phyloP scores from a whole-genome alignment of 2,329 filamentous ascomycete species.

The Botrytis porri region DNA sequence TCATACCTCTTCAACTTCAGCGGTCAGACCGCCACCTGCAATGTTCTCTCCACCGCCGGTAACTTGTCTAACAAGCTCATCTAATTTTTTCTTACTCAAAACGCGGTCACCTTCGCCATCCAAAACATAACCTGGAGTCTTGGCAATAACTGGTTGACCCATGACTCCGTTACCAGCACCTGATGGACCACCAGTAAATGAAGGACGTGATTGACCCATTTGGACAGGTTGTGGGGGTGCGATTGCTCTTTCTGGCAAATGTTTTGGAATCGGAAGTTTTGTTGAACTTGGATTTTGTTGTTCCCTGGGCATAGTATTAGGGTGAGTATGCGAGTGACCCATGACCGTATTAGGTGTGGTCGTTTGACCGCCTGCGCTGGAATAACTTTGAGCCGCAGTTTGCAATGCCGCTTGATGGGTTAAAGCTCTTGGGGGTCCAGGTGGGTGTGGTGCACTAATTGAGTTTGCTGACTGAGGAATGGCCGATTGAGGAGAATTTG shows the following conservation, averaged over 20 bases:
- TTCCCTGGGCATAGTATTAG: constrained; percentile 30
- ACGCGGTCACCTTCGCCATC: constrained; percentile 91
- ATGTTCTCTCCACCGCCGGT: constrained; percentile 74
- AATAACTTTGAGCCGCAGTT: constrained; percentile 38
- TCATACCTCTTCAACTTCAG: constrained; percentile 91
- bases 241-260: constrained; percentile 64
- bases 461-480: constrained; percentile 35
- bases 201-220: constrained; percentile 74
- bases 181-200: constrained; percentile 71
- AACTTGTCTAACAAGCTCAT: constrained; percentile 91
- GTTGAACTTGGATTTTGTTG: constrained; percentile 32
- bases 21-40: constrained; percentile 72
- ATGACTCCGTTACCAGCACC: constrained; percentile 78
- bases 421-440: constrained; percentile 29
- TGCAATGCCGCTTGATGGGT: constrained; percentile 37
- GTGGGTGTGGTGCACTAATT: constrained; percentile 27
- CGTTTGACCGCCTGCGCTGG: constrained; percentile 30
- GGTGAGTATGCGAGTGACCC: constrained; percentile 35
- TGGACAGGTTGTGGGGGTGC: constrained; percentile 70
- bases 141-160: constrained; percentile 79
- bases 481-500: constrained; percentile 37
- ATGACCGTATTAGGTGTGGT: constrained; percentile 34
- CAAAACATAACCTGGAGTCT: constrained; percentile 78
- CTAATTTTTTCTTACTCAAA: constrained; percentile 95
- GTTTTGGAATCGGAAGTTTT: constrained; percentile 55